Evolutionary conservation across 2,329 filamentous ascomycete genomes (phyloP), one percentile per base, ranked within the genome.

Genomic region (Trichophyton verrucosum): DNA sequence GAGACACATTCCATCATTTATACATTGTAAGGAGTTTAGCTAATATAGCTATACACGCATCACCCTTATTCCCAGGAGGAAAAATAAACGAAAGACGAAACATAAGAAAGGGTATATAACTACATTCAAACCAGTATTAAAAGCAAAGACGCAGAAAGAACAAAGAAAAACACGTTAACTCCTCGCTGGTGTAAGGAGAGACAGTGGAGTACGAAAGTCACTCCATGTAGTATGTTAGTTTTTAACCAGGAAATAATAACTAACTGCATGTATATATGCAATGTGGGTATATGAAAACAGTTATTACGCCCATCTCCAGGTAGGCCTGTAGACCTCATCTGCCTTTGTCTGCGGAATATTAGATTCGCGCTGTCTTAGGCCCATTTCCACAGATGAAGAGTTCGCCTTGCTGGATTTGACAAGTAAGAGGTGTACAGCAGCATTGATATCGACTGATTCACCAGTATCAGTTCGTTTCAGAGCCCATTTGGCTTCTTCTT

Each of bases 391-490:
- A 40, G 22, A 59, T 8, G 40, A 15, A 20, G 30, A 15, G 11
- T 53, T 27, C 4, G 60, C 33, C 47, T 67, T 36, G 65, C 53
- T 2, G 58, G 63, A n/a, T 65, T 56, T 3, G 63, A 60, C 27
- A 66, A 82, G 67, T 63, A 86, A 71, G 61, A 83, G 67, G 61
- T 82, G 78, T 22, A 85, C 78, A 0, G 83, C 83, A 3, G 78
- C 76, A 65, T 83, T 77, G 8, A 82, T 75, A 61, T 84, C 74
- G 64, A 86, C 72, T 0, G 81, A 81, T 64, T 83, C 80, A 0
- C 82, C 83, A 13, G 77, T 78, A 68, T 86, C 83, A 3, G 82
- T 86, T 65, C 80, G 77, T 46, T 78, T 77, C 17, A 86, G 71
- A 17, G 83, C 83, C 66, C 79, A 77, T 61, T 79, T 78, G 6